phyloP scores from a whole-genome alignment of 2,329 filamentous ascomycete genomes.

The Chaetomium strumarium region DNA sequence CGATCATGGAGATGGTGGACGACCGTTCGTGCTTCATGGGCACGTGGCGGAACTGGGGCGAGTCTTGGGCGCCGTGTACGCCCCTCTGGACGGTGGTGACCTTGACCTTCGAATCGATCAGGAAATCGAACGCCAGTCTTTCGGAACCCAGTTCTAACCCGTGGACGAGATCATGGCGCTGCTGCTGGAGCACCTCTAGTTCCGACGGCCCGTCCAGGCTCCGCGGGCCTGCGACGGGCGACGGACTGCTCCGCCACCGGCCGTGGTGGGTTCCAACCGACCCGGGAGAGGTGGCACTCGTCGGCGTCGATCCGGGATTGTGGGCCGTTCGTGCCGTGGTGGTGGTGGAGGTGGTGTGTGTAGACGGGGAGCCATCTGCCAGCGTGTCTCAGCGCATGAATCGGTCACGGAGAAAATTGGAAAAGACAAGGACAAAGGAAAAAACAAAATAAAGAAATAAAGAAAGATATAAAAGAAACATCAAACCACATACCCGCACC shows the following conservation, averaged over 20 bases:
- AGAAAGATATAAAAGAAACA: too few relatives aligned
- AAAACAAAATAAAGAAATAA: too few relatives aligned
- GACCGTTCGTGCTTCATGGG: slow-evolving; percentile 49
- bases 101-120: slow-evolving; percentile 57
- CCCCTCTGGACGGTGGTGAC: slow-evolving; percentile 48
- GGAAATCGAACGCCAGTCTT: slow-evolving; percentile 65
- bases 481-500: not conserved
- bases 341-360: slow-evolving; percentile 23
- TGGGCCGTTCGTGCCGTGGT: slow-evolving; percentile 18
- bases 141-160: slow-evolving; percentile 58
- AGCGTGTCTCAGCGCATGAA: slow-evolving; percentile 3
- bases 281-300: slow-evolving; percentile 17
- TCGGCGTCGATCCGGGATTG: slow-evolving; percentile 12
- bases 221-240: slow-evolving; percentile 9
- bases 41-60: slow-evolving; percentile 38
- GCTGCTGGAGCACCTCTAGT: slow-evolving; percentile 37
- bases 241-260: slow-evolving; percentile 18
- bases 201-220: slow-evolving; percentile 23
- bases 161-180: slow-evolving; percentile 46
- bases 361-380: slow-evolving; percentile 30
- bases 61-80: slow-evolving; percentile 43
- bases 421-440: not conserved
- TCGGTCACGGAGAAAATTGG: not conserved
- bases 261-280: slow-evolving; percentile 16
- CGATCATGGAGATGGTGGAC: slow-evolving; percentile 17